phyloP scores from a whole-genome alignment of 345 rosid genomes.

The Citropsis articulata region DNA sequence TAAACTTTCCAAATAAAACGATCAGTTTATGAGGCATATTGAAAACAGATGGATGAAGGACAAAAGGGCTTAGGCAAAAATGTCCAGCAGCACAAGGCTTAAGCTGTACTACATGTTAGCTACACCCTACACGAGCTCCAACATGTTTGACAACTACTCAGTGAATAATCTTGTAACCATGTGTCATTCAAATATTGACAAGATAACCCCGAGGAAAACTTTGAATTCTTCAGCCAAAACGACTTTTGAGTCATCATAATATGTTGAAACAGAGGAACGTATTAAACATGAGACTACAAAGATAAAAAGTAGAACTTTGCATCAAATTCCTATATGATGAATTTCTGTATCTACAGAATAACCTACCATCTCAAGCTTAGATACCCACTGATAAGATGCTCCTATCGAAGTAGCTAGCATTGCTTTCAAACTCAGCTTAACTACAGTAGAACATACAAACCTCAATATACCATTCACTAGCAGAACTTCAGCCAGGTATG shows the following conservation, averaged over 20 bases:
- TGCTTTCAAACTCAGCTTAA: not conserved
- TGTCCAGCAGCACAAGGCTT: not conserved
- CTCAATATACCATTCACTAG: not conserved
- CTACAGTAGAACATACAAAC: not conserved
- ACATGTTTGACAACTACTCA: not conserved
- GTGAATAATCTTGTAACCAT: not conserved
- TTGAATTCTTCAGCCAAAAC: not conserved
- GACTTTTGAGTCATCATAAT: not conserved
- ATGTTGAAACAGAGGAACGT: not conserved
- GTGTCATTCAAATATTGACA: not conserved
- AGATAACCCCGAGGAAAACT: not conserved
- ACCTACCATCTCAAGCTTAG: not conserved
- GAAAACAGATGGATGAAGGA: not conserved
- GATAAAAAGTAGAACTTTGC: not conserved
- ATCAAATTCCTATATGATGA: not conserved
- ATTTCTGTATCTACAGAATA: not conserved
- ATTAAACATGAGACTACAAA: no score
- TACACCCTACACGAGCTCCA: not conserved
- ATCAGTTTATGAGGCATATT: not conserved
- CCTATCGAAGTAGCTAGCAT: not conserved
- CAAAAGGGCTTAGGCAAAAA: not conserved
- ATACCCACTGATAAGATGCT: not conserved
- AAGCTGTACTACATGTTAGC: not conserved
- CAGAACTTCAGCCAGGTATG: not conserved
- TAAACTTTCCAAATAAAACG: not conserved